phyloP scores from a whole-genome alignment of 495 filamentous ascomycete genomes.

The Aspergillus indologenus region DNA sequence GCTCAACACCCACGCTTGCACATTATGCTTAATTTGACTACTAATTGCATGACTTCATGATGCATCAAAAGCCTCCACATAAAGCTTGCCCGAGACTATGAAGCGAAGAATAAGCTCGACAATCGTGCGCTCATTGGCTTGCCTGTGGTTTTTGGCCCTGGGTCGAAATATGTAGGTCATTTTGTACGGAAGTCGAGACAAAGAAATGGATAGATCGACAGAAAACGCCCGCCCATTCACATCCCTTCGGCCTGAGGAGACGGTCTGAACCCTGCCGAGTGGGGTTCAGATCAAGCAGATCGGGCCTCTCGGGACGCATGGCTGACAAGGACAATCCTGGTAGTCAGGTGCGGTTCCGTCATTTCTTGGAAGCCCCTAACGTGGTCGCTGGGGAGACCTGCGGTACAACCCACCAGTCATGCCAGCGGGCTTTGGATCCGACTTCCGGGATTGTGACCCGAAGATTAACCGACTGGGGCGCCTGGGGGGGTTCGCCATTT shows the following conservation, averaged over 20 bases:
- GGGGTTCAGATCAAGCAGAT: background rate
- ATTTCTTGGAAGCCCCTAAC: slow-evolving; percentile 1
- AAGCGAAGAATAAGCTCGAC: background rate
- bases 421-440: slow-evolving; percentile 53
- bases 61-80: slow-evolving; percentile 1
- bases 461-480: slow-evolving; percentile 26
- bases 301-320: background rate
- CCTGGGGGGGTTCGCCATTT: background rate
- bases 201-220: background rate
- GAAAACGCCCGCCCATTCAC: background rate
- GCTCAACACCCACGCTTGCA: background rate
- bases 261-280: background rate
- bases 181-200: background rate
- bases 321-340: background rate
- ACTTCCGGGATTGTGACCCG: slow-evolving; percentile 53
- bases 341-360: background rate
- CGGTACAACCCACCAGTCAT: slow-evolving; percentile 79
- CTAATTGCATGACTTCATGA: slow-evolving; percentile 13
- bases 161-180: background rate
- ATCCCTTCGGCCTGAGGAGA: background rate
- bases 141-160: no score
- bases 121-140: background rate
- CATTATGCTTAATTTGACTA: slow-evolving; percentile 2
- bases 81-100: background rate
- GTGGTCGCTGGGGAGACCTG: slow-evolving; percentile 43